phyloP scores from a whole-genome alignment of 495 filamentous ascomycete genomes.

The Thozetella sp. region DNA sequence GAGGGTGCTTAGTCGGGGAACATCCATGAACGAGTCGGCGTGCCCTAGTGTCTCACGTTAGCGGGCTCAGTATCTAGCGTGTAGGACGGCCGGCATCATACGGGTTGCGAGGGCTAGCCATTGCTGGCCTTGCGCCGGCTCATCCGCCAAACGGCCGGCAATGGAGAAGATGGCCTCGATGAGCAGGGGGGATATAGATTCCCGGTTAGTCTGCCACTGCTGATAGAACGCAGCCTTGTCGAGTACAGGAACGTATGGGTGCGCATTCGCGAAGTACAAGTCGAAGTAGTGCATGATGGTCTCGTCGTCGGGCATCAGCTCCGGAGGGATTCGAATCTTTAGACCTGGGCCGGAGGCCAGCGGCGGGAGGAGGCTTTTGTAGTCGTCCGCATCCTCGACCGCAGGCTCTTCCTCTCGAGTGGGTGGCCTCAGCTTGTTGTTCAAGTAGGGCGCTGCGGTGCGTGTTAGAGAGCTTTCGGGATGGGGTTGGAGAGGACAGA shows the following conservation, averaged over 20 bases:
- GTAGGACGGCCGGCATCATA: slow-evolving; percentile 42
- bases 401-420: slow-evolving; percentile 68
- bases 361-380: slow-evolving; percentile 62
- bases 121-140: slow-evolving; percentile 81
- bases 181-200: slow-evolving; percentile 87
- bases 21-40: slow-evolving; percentile 94
- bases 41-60: slow-evolving; percentile 63
- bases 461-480: slow-evolving; percentile 10
- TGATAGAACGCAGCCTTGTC: slow-evolving; percentile 84
- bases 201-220: slow-evolving; percentile 86
- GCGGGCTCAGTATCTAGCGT: slow-evolving; percentile 6
- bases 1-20: slow-evolving; percentile 89
- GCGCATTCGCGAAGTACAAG: slow-evolving; percentile 89
- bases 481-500: slow-evolving; percentile 3
- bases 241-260: slow-evolving; percentile 94
- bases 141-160: slow-evolving; percentile 78
- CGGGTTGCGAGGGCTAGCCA: slow-evolving; percentile 94
- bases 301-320: slow-evolving; percentile 89
- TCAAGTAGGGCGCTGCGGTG: slow-evolving; percentile 77
- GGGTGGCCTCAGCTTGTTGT: slow-evolving; percentile 63
- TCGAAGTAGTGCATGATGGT: slow-evolving; percentile 86
- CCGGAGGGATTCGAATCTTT: slow-evolving; percentile 86
- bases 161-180: slow-evolving; percentile 97
- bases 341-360: slow-evolving; percentile 66
- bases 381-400: slow-evolving; percentile 75